Evolutionary conservation across 208 protist genomes (phyloP).

Genomic region (Leishmania guyanensis): DNA sequence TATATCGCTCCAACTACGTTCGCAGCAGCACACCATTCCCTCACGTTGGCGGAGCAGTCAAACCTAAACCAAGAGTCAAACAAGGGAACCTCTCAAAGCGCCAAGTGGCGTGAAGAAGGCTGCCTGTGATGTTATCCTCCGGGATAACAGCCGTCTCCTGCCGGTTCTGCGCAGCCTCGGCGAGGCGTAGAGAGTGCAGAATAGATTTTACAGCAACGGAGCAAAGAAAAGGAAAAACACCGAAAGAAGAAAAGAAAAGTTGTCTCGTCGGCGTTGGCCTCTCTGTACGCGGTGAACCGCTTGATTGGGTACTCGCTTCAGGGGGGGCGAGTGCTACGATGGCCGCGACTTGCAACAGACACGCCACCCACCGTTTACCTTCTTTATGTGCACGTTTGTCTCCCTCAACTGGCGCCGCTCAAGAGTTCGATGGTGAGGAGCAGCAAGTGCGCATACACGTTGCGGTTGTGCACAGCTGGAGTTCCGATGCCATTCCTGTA

Average conservation of each 20-base stretch:
- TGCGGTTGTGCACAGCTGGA: neutral
- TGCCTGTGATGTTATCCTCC: neutral
- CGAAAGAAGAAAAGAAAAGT: neutral
- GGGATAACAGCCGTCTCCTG: neutral
- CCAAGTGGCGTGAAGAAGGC: neutral
- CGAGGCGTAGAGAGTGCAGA: neutral
- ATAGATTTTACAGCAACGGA: neutral
- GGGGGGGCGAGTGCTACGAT: neutral
- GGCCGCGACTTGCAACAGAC: neutral
- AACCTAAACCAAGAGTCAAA: neutral
- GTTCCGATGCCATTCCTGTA: neutral
- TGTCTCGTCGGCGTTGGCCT: neutral
- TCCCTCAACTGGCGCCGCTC: neutral
- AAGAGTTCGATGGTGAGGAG: neutral
- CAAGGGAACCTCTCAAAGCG: neutral
- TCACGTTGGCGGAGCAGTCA: neutral
- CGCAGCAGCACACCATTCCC: constrained; percentile 34
- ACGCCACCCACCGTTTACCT: neutral
- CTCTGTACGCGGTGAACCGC: neutral
- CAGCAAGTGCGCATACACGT: neutral
- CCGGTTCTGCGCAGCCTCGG: neutral
- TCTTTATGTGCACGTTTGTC: neutral
- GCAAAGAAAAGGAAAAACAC: neutral
- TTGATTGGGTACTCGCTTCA: neutral
- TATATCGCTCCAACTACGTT: constrained; percentile 53